Evolutionary conservation across 345 rosid species (phyloP).

Genomic region (Brassica napus): Da-Ae NC_063441.1:20709501-20710000

Average conservation of each 20-base stretch:
- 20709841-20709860: neutral
- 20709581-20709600: neutral
- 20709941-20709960: slow-evolving; percentile 45
- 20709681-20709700: neutral
- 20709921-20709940: neutral
- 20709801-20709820: slow-evolving; percentile 67
- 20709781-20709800: slow-evolving; percentile 51
- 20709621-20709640: slow-evolving; percentile 40
- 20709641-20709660: slow-evolving; percentile 36
- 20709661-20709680: slow-evolving; percentile 31
- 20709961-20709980: slow-evolving; percentile 61
- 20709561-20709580: neutral
- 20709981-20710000: slow-evolving; percentile 11
- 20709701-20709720: neutral
- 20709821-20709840: slow-evolving; percentile 53
- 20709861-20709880: slow-evolving; percentile 9
- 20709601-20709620: slow-evolving; percentile 47
- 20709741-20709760: slow-evolving; percentile 12
- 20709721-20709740: neutral
- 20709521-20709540: slow-evolving; percentile 36
- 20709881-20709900: neutral
- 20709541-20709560: slow-evolving; percentile 4
- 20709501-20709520: slow-evolving; percentile 30
- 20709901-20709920: slow-evolving; percentile 38
- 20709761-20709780: slow-evolving; percentile 45